Percentiles rank a stretch among this genome's conserved stretches.
These are phyloP conservation scores for Colletotrichum lindemuthianum DNA, from an alignment of 2,329 filamentous ascomycete genomes.

Conservation along the genomic window DNA sequence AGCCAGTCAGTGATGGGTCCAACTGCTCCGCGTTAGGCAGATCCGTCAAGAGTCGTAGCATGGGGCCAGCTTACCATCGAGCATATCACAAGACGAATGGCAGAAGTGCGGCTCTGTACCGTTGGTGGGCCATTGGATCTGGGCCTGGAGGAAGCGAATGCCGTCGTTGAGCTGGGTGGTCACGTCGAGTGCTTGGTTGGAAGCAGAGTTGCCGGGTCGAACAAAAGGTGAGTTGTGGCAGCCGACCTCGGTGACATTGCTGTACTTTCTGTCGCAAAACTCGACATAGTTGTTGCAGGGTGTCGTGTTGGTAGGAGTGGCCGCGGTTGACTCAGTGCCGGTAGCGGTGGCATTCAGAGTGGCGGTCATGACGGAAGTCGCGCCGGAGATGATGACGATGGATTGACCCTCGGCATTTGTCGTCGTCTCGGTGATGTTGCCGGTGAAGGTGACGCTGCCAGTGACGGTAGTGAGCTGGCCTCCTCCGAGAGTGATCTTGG, in stretches of 20 bases:
- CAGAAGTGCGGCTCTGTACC: slow-evolving; percentile 75
- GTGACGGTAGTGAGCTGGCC: slow-evolving; percentile 40
- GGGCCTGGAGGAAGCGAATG: slow-evolving; percentile 70
- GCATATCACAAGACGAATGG: slow-evolving; percentile 83
- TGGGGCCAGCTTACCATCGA: slow-evolving; percentile 60
- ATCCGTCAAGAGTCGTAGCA: too few species aligned
- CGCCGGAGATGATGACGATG: slow-evolving; percentile 58
- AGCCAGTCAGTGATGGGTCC: slow-evolving; percentile 83
- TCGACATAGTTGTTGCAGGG: slow-evolving; percentile 84
- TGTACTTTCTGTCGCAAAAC: slow-evolving; percentile 79
- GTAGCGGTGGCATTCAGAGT: slow-evolving; percentile 51
- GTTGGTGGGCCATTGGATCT: slow-evolving; percentile 68
- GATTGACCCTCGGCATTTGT: slow-evolving; percentile 44
- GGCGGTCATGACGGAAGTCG: slow-evolving; percentile 53
- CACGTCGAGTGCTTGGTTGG: slow-evolving; percentile 78
- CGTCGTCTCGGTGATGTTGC: slow-evolving; percentile 42
- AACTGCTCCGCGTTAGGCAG: slow-evolving; percentile 47
- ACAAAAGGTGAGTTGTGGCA: slow-evolving; percentile 87
- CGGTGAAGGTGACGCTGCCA: slow-evolving; percentile 46
- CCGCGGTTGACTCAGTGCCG: slow-evolving; percentile 51
- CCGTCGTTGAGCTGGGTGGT: slow-evolving; percentile 81
- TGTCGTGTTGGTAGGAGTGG: slow-evolving; percentile 73
- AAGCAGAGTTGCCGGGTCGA: slow-evolving; percentile 73
- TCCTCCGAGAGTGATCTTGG: slow-evolving; percentile 54
- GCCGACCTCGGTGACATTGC: slow-evolving; percentile 82